Conservation (phyloP, 2,329 filamentous ascomycete genomes). For the Cylindrodendrum hubeiense region DNA sequence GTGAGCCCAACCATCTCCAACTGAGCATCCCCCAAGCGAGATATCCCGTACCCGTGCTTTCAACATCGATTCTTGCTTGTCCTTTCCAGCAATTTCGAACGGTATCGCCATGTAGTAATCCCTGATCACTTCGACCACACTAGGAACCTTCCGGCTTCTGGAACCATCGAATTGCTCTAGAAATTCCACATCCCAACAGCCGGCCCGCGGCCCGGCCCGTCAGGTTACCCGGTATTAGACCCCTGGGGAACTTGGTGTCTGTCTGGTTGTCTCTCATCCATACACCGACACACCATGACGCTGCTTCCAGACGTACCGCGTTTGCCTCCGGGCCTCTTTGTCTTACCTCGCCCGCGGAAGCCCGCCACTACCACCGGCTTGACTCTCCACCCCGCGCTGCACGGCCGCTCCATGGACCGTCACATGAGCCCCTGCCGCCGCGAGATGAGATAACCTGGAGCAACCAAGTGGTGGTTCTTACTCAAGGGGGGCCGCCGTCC, state of each 20-base stretch:
- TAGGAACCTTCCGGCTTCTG: slow-evolving; percentile 30
- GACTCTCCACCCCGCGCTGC: slow-evolving; percentile 29
- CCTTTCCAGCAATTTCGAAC: slow-evolving; percentile 23
- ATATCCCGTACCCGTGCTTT: slow-evolving; percentile 16
- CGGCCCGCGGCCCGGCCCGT: slow-evolving; percentile 45
- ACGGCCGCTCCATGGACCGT: slow-evolving; percentile 35
- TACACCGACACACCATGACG: slow-evolving; percentile 39
- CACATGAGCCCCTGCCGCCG: slow-evolving; percentile 43
- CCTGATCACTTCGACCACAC: slow-evolving; percentile 21
- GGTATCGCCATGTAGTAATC: slow-evolving; percentile 28
- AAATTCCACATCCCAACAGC: slow-evolving; percentile 20
- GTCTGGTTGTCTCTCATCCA: slow-evolving; percentile 5
- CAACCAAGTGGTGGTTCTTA: slow-evolving; percentile 25
- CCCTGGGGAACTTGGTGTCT: slow-evolving; percentile 8
- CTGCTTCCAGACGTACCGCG: slow-evolving; percentile 16
- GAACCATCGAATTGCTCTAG: slow-evolving; percentile 19
- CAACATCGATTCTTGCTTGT: slow-evolving; percentile 6
- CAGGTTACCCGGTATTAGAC: slow-evolving; percentile 37
- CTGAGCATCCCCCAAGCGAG: slow-evolving; percentile 28
- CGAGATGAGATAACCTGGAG: slow-evolving; percentile 37
- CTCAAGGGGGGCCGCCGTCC: slow-evolving; percentile 26
- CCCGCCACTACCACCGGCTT: slow-evolving; percentile 23
- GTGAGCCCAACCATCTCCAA: slow-evolving; percentile 26
- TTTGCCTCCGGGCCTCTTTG: slow-evolving; percentile 20
- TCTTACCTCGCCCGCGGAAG: slow-evolving; percentile 21